These are phyloP conservation scores for Canariomyces notabilis DNA, from an alignment of 2,329 filamentous ascomycete species.

Conservation along the genomic window DNA sequence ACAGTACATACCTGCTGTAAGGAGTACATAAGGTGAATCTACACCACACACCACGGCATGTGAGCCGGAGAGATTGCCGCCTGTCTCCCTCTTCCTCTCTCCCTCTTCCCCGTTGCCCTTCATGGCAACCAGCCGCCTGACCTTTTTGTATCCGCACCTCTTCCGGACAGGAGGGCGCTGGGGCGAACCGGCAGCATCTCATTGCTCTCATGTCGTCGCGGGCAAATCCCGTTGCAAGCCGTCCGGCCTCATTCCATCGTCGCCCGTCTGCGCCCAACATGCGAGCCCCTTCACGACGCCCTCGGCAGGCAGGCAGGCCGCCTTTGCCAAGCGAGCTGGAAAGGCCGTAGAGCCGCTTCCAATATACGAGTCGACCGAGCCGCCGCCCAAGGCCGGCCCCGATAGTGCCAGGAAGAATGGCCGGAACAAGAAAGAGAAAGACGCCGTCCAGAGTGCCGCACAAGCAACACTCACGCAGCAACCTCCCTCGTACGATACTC, in stretches of 20 bases:
- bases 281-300: slow-evolving; percentile 36
- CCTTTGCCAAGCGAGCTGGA: slow-evolving; percentile 52
- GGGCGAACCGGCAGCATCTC: slow-evolving; percentile 36
- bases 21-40: too few relatives aligned
- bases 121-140: slow-evolving; percentile 60
- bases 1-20: too few relatives aligned
- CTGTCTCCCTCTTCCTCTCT: not conserved
- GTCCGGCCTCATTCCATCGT: slow-evolving; percentile 22
- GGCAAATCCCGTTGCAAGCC: slow-evolving; percentile 16
- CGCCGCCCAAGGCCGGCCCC: slow-evolving; percentile 1
- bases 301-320: slow-evolving; percentile 34
- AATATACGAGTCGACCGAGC: slow-evolving; percentile 22
- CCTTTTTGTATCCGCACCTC: slow-evolving; percentile 65
- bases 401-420: not conserved
- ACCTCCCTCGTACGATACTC: not conserved
- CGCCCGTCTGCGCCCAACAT: slow-evolving; percentile 20
- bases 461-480: not conserved
- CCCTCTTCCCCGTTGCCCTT: slow-evolving; percentile 11
- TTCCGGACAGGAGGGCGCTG: slow-evolving; percentile 45
- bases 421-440: not conserved
- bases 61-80: not conserved
- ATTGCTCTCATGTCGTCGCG: slow-evolving; percentile 27
- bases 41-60: not conserved
- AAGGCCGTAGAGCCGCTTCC: slow-evolving; percentile 54
- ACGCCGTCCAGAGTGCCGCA: slow-evolving; percentile 2